Evolutionary conservation across 768 basidiomycete species (phyloP).

Genomic region (Lentinula guzmanii): DNA sequence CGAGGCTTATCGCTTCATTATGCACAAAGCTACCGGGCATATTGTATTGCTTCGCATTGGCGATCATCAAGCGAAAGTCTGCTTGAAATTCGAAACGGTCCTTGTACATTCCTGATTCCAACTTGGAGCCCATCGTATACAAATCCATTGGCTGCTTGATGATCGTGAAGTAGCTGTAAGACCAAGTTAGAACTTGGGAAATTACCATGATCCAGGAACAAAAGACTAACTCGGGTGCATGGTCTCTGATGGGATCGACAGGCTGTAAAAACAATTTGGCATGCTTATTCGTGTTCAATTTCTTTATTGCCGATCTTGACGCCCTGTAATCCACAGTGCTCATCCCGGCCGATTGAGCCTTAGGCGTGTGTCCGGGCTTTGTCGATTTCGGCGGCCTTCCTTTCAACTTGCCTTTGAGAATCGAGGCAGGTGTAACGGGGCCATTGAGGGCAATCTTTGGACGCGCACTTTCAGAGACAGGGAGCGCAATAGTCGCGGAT

Average conservation of each 20-base stretch:
- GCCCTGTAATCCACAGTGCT: constrained; percentile 67
- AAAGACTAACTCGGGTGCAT: constrained; percentile 71
- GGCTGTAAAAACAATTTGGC: constrained; percentile 75
- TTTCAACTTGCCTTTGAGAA: constrained; percentile 20
- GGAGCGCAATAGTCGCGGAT: constrained; percentile 1
- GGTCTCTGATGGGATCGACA: constrained; percentile 93
- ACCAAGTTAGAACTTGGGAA: neutral
- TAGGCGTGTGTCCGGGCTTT: constrained; percentile 49
- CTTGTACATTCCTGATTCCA: constrained; percentile 82
- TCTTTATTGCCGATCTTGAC: constrained; percentile 73
- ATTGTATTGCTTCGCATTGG: constrained; percentile 87
- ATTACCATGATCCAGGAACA: neutral
- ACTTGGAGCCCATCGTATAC: constrained; percentile 79
- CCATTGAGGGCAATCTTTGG: neutral
- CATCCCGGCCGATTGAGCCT: constrained; percentile 77
- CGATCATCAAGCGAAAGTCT: constrained; percentile 85
- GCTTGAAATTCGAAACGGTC: constrained; percentile 77
- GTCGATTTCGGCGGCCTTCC: constrained; percentile 16
- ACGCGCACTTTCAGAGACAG: constrained; percentile 16
- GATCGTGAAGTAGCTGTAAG: constrained; percentile 75
- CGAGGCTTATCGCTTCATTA: constrained; percentile 69
- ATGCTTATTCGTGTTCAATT: constrained; percentile 69
- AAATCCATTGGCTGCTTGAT: constrained; percentile 96
- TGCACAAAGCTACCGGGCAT: constrained; percentile 62
- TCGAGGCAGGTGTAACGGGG: constrained; percentile 13